A percentile compares a stretch with the other conserved stretches of the same genome.
phyloP scores from a whole-genome alignment of 352 stramenopile genomes.

The Pythium aristosporum region DNA sequence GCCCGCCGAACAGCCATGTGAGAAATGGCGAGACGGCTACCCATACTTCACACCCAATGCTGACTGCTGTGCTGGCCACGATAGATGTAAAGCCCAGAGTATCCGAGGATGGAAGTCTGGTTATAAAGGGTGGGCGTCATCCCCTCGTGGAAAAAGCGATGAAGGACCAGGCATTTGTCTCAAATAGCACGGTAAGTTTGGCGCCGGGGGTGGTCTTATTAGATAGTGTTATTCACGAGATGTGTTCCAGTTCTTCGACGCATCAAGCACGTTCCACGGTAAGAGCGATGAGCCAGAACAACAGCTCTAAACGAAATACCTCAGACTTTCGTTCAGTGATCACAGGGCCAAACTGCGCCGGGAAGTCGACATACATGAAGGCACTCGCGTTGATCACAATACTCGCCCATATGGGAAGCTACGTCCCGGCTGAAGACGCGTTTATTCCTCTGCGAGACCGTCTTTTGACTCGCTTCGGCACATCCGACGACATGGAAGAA shows the following conservation, averaged over 20 bases:
- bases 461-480: slow-evolving; percentile 91
- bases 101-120: slow-evolving; percentile 62
- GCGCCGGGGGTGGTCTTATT: not conserved
- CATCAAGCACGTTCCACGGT: slow-evolving; percentile 28
- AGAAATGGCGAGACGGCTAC: not conserved
- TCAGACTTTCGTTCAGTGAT: slow-evolving; percentile 49
- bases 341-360: slow-evolving; percentile 89
- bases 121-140: slow-evolving; percentile 83
- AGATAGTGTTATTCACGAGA: not conserved
- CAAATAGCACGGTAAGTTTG: slow-evolving; percentile 73
- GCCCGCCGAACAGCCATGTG: slow-evolving; percentile 75
- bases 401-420: slow-evolving; percentile 90
- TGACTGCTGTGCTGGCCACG: not conserved
- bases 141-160: slow-evolving; percentile 70
- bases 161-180: slow-evolving; percentile 73
- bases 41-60: not conserved
- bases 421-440: slow-evolving; percentile 82
- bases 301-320: not conserved
- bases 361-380: slow-evolving; percentile 90
- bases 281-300: not conserved
- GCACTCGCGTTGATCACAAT: slow-evolving; percentile 87
- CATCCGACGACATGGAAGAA: slow-evolving; percentile 92
- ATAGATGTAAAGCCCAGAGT: slow-evolving; percentile 72
- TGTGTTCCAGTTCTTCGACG: slow-evolving; percentile 26
- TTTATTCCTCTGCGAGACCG: slow-evolving; percentile 83